These are phyloP conservation scores for Daldinia loculata DNA, from an alignment of 495 filamentous ascomycete species.

Conservation along the genomic window DNA sequence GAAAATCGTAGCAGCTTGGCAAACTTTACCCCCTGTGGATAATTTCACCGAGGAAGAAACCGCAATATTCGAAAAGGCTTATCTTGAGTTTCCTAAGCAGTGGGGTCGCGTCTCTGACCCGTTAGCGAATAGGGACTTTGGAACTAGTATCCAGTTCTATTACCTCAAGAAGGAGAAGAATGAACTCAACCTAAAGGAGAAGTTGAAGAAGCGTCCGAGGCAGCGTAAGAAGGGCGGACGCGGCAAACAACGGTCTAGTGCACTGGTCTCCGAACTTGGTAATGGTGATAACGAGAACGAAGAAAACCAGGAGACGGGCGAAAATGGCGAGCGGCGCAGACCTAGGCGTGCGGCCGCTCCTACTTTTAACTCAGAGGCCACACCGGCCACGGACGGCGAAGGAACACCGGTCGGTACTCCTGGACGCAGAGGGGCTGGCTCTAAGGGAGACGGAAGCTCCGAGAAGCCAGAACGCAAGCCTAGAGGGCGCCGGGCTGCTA, in stretches of 20 bases:
- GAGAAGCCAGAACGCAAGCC: slow-evolving; percentile 65
- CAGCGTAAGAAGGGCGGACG: slow-evolving; percentile 65
- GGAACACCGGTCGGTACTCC: slow-evolving; percentile 57
- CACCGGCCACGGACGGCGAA: slow-evolving; percentile 62
- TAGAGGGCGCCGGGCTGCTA: slow-evolving; percentile 57
- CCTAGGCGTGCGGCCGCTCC: slow-evolving; percentile 65
- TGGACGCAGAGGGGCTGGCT: slow-evolving; percentile 57
- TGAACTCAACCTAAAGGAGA: slow-evolving; percentile 84
- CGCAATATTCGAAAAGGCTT: slow-evolving; percentile 77
- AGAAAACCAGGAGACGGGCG: slow-evolving; percentile 59
- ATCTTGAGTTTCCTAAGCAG: slow-evolving; percentile 84
- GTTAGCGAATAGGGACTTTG: slow-evolving; percentile 75
- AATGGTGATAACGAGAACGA: slow-evolving; percentile 64
- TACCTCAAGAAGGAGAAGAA: slow-evolving; percentile 95
- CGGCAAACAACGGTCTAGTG: slow-evolving; percentile 74
- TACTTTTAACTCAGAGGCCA: slow-evolving; percentile 57
- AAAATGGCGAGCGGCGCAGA: slow-evolving; percentile 60
- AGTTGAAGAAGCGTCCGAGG: slow-evolving; percentile 75
- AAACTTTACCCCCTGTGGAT: slow-evolving; percentile 77
- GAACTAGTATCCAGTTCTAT: slow-evolving; percentile 92
- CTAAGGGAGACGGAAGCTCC: slow-evolving; percentile 59
- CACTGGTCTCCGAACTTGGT: slow-evolving; percentile 78
- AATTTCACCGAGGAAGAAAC: slow-evolving; percentile 86
- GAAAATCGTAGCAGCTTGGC: slow-evolving; percentile 72
- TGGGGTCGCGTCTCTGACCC: slow-evolving; percentile 88